These are phyloP conservation scores for Pichia cabralensis DNA, from an alignment of 805 yeast genomes.

Conservation along the genomic window DNA sequence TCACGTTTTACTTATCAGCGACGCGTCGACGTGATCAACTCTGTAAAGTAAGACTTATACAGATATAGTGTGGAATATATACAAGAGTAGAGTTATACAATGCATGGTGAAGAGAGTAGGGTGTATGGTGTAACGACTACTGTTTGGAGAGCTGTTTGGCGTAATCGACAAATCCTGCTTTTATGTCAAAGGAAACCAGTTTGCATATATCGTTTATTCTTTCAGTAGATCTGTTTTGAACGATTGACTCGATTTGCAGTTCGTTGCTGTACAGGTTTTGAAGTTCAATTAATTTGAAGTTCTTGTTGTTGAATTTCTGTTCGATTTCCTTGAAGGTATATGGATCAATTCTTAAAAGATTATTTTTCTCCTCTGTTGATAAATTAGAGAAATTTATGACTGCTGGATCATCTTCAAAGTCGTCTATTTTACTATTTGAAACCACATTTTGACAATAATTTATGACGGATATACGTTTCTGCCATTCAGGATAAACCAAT, in stretches of 20 bases:
- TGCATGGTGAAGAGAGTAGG: no score
- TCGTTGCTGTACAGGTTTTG: constrained; percentile 32
- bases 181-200: constrained; percentile 8
- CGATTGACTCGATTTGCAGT: constrained; percentile 30
- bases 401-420: no score
- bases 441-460: constrained; percentile 32
- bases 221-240: constrained; percentile 27
- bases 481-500: constrained; percentile 39
- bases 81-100: no score
- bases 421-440: constrained; percentile 8
- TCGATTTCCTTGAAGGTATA: constrained; percentile 35
- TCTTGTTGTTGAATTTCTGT: constrained; percentile 23
- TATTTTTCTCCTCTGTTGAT: constrained; percentile 15
- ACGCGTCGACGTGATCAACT: no score
- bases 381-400: constrained; percentile 9
- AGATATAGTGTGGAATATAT: no score
- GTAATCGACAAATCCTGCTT: not conserved
- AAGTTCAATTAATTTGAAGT: constrained; percentile 21
- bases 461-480: constrained; percentile 30
- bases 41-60: no score
- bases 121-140: no score
- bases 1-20: no score
- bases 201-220: constrained; percentile 29
- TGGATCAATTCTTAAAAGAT: constrained; percentile 35
- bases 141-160: no score